A percentile compares a stretch with the other conserved stretches of the same genome.
Conservation (phyloP, 768 basidiomycete genomes). For the Imleria badia region DNA sequence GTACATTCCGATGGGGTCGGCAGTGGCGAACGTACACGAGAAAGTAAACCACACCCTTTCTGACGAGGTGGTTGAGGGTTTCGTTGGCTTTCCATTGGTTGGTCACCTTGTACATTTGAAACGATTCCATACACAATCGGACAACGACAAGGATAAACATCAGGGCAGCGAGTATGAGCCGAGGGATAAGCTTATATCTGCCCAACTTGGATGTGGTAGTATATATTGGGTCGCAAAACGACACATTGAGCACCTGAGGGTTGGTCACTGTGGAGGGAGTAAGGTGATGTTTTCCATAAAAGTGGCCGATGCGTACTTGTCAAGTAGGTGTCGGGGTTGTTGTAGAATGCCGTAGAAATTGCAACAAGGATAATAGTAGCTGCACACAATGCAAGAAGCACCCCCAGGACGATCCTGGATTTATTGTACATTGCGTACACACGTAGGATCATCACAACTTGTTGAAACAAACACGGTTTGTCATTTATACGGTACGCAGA, state of each 20-base stretch:
- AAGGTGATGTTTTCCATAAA: background rate
- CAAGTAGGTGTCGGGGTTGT: conserved; percentile 7
- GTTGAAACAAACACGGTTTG: background rate
- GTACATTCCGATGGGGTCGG: background rate
- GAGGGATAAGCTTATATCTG: conserved; percentile 11
- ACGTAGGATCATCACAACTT: conserved; percentile 26
- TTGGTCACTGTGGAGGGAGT: conserved; percentile 8
- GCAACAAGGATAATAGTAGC: background rate
- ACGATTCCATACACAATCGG: conserved; percentile 6
- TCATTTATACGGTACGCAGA: background rate
- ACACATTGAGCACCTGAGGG: conserved; percentile 12
- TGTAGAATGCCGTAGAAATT: background rate
- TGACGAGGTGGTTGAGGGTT: conserved; percentile 14
- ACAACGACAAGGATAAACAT: conserved; percentile 6
- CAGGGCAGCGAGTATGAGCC: conserved; percentile 10
- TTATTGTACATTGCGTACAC: conserved; percentile 25
- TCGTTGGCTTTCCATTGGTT: conserved; percentile 10
- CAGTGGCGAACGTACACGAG: conserved; percentile 8
- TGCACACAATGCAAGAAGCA: conserved; percentile 15
- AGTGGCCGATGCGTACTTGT: conserved; percentile 2
- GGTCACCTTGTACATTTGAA: conserved; percentile 9
- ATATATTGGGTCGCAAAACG: conserved; percentile 10
- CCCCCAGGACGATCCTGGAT: conserved; percentile 12
- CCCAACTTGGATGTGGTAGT: background rate
- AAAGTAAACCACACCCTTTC: conserved; percentile 20